phyloP scores from a whole-genome alignment of 73 alveolate species.

The Strombidium stylifer region DNA sequence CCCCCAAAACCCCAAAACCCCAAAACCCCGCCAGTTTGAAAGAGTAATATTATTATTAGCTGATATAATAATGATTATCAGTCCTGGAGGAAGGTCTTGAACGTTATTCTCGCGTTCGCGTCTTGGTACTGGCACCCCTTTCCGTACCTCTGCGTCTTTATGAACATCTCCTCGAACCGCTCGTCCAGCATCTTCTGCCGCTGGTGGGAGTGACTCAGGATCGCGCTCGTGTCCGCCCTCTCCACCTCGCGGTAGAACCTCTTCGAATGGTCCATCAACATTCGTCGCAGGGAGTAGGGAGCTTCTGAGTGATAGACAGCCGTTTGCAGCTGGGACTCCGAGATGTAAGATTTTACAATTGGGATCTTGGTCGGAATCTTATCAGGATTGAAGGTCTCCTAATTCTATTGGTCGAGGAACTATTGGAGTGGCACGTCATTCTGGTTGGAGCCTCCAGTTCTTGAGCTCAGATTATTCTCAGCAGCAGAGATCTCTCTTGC shows the following conservation, averaged over 20 bases:
- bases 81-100: slow-evolving; percentile 37
- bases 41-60: no score
- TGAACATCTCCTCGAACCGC: slow-evolving; percentile 26
- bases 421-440: no score
- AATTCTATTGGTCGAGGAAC: no score
- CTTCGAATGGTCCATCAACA: slow-evolving; percentile 49
- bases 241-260: slow-evolving; percentile 60
- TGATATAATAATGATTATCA: neutral
- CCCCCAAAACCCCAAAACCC: no score
- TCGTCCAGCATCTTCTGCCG: slow-evolving; percentile 44
- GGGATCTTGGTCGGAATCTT: slow-evolving; percentile 56
- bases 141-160: slow-evolving; percentile 21
- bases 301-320: slow-evolving; percentile 55
- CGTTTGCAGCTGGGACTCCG: slow-evolving; percentile 14
- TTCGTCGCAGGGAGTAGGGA: slow-evolving; percentile 38
- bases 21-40: no score
- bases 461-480: neutral
- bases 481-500: neutral
- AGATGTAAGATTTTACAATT: slow-evolving; percentile 23
- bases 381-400: slow-evolving; percentile 31
- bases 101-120: slow-evolving; percentile 10
- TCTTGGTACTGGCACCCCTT: slow-evolving; percentile 27
- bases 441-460: no score
- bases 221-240: slow-evolving; percentile 30
- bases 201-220: slow-evolving; percentile 39